Evolutionary conservation across 164 flowering plant genomes (phyloP).

Genomic region (Piper longum): DNA sequence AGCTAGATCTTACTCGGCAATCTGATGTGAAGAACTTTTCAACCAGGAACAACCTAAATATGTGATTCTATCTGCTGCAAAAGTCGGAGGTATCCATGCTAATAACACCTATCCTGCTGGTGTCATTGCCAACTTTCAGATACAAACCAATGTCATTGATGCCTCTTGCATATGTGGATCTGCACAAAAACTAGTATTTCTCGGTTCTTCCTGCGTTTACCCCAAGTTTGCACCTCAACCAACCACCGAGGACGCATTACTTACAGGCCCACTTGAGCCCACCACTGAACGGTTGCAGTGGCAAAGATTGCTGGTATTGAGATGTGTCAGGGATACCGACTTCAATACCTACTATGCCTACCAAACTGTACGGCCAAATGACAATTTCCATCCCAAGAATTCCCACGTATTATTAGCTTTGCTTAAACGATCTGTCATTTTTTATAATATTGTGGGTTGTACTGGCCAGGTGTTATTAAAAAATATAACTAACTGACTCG

Average conservation of each 20-base stretch:
- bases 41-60: conserved; percentile 43
- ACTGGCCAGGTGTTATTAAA: too few relatives aligned
- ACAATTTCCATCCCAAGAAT: conserved; percentile 83
- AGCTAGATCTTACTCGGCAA: conserved; percentile 76
- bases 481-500: too few relatives aligned
- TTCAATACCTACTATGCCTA: conserved; percentile 78
- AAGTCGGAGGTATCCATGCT: conserved; percentile 95
- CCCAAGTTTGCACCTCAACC: conserved; percentile 90
- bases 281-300: conserved; percentile 85
- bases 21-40: conserved; percentile 69
- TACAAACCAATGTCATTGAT: conserved; percentile 80
- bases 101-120: conserved; percentile 87
- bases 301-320: conserved; percentile 91
- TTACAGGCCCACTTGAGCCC: conserved; percentile 80
- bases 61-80: conserved; percentile 89
- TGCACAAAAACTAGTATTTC: conserved; percentile 58
- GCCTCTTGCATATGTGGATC: conserved; percentile 37
- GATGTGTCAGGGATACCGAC: conserved; percentile 69
- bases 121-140: conserved; percentile 75
- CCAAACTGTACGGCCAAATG: conserved; percentile 79
- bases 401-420: conserved; percentile 86
- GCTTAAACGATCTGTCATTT: too few relatives aligned
- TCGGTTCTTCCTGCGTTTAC: conserved; percentile 87
- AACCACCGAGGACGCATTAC: conserved; percentile 54
- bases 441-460: too few relatives aligned